Conservation (phyloP, 257 asterid genomes). For the Coffea eugenioides region DNA sequence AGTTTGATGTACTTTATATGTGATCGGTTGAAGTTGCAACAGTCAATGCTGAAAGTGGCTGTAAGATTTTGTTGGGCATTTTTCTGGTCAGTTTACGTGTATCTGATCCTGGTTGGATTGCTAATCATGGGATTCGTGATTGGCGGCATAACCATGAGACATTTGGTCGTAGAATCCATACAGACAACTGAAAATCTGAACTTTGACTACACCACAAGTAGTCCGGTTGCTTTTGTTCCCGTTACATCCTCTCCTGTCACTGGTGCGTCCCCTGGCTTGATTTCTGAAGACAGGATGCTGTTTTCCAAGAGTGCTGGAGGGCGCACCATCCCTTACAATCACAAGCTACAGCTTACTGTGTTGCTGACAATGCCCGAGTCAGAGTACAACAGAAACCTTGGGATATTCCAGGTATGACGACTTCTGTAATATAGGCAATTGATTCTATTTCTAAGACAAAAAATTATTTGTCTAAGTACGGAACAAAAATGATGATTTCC, state of each 20-base stretch:
- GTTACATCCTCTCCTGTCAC: constrained; percentile 22
- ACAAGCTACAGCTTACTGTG: constrained; percentile 44
- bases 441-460: background rate
- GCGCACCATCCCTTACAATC: constrained; percentile 36
- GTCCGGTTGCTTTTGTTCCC: constrained; percentile 53
- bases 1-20: constrained; percentile 25
- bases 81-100: constrained; percentile 43
- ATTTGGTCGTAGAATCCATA: constrained; percentile 45
- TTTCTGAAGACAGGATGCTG: constrained; percentile 11
- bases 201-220: constrained; percentile 59
- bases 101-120: constrained; percentile 41
- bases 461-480: background rate
- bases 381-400: constrained; percentile 56
- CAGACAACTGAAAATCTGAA: constrained; percentile 41
- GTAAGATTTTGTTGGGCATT: constrained; percentile 39
- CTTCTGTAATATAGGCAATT: background rate
- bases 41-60: constrained; percentile 30
- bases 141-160: constrained; percentile 34
- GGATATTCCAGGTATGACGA: constrained; percentile 58
- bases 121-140: constrained; percentile 38
- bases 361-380: constrained; percentile 62
- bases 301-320: constrained; percentile 9
- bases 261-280: constrained; percentile 14
- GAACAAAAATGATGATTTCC: background rate
- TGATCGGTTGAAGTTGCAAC: constrained; percentile 27